These are phyloP conservation scores for Penicillium soppii DNA, from an alignment of 495 filamentous ascomycete species.

Conservation along the genomic window DNA sequence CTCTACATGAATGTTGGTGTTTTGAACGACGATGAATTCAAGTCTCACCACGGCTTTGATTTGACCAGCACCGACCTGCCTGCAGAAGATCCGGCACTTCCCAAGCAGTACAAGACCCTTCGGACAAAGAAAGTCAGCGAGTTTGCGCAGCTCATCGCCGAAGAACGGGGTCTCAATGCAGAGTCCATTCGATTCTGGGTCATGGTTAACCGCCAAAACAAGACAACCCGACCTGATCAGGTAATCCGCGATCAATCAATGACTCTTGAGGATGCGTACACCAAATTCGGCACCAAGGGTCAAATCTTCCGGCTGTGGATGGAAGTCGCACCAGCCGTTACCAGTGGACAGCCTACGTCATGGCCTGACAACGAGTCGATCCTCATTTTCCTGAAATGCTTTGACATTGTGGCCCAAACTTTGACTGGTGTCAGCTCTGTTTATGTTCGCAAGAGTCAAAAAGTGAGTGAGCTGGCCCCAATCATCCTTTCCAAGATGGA, in stretches of 20 bases:
- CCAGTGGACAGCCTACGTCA: constrained; percentile 59
- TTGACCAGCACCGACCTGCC: constrained; percentile 72
- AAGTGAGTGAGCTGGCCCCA: constrained; percentile 80
- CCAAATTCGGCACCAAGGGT: constrained; percentile 66
- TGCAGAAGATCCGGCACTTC: constrained; percentile 55
- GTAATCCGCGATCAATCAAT: constrained; percentile 75
- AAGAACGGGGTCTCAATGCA: constrained; percentile 58
- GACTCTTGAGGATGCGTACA: constrained; percentile 78
- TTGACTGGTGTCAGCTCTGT: constrained; percentile 75
- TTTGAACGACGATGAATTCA: constrained; percentile 76
- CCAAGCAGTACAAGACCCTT: constrained; percentile 65
- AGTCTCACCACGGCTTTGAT: constrained; percentile 79
- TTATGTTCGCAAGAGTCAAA: constrained; percentile 83
- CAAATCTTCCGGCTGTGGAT: constrained; percentile 81
- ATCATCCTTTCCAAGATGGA: constrained; percentile 80
- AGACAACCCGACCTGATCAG: constrained; percentile 87
- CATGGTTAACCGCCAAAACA: constrained; percentile 98
- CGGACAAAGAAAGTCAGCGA: constrained; percentile 72
- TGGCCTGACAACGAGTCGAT: constrained; percentile 71
- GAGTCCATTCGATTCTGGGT: constrained; percentile 80
- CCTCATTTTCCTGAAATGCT: constrained; percentile 89
- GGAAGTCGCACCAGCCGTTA: constrained; percentile 66
- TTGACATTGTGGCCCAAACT: constrained; percentile 73
- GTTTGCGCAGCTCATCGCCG: constrained; percentile 65
- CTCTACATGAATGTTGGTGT: constrained; percentile 82